A percentile compares a stretch with the other conserved stretches of the same genome.
Evolutionary conservation across 306 rosid species (phyloP).

Genomic region (Mimosa pudica): DNA sequence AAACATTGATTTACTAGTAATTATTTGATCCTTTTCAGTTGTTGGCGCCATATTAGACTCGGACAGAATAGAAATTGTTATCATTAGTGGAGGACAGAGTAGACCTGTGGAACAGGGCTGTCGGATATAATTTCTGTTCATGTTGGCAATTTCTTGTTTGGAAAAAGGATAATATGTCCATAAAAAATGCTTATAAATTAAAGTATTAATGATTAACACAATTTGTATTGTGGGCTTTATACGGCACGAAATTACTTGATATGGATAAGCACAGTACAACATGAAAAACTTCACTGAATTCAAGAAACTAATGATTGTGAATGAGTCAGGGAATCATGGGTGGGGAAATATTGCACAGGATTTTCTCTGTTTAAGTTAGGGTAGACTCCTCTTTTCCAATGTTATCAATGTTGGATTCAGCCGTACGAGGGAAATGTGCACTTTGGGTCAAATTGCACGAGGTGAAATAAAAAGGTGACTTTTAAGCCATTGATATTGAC

Average conservation of each 20-base stretch:
- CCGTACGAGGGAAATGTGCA: background rate
- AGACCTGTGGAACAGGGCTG: constrained; percentile 32
- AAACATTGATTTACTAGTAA: constrained; percentile 23
- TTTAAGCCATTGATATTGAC: constrained; percentile 4
- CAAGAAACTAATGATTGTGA: constrained; percentile 33
- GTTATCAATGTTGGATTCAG: constrained; percentile 15
- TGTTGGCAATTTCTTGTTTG: constrained; percentile 35
- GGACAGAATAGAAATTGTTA: constrained; percentile 12
- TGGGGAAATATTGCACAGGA: background rate
- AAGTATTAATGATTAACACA: constrained; percentile 48
- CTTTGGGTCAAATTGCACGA: constrained; percentile 14
- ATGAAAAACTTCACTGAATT: constrained; percentile 22
- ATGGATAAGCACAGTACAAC: constrained; percentile 12
- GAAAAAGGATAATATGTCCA: constrained; percentile 28
- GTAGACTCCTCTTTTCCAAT: constrained; percentile 28
- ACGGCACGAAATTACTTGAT: constrained; percentile 25
- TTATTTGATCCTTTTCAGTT: constrained; percentile 40
- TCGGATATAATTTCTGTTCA: constrained; percentile 34
- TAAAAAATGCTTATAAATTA: constrained; percentile 37
- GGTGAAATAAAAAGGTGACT: background rate
- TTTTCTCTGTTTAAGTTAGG: constrained; percentile 1
- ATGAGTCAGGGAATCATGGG: constrained; percentile 15
- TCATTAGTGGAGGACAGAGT: constrained; percentile 13
- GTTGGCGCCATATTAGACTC: constrained; percentile 25
- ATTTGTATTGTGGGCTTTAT: constrained; percentile 20